These are phyloP conservation scores for Globisporangium polare DNA, from an alignment of 352 stramenopile genomes.

Conservation along the genomic window DNA sequence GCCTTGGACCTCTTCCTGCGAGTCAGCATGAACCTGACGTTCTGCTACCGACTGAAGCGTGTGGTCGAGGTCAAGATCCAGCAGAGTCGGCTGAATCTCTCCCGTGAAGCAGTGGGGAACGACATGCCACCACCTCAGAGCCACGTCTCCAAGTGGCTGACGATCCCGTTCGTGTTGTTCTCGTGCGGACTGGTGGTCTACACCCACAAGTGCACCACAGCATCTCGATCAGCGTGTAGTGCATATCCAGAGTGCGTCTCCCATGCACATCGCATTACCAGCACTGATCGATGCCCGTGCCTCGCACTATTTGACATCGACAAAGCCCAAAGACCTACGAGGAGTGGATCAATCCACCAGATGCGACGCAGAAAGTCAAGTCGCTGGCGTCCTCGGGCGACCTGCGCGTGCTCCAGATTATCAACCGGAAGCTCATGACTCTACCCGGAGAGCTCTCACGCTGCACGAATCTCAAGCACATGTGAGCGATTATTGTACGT, in stretches of 20 bases:
- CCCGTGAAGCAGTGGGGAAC: neutral
- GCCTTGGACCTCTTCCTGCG: slow-evolving; percentile 22
- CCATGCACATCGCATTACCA: slow-evolving; percentile 18
- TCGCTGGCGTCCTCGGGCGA: slow-evolving; percentile 22
- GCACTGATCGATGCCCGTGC: slow-evolving; percentile 21
- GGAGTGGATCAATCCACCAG: slow-evolving; percentile 25
- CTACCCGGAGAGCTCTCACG: slow-evolving; percentile 22
- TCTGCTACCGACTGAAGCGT: slow-evolving; percentile 29
- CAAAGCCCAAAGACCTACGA: slow-evolving; percentile 25
- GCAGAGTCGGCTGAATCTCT: neutral
- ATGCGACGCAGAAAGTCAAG: slow-evolving; percentile 21
- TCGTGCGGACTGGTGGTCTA: slow-evolving; percentile 8
- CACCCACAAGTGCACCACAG: slow-evolving; percentile 8
- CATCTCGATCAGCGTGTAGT: slow-evolving; percentile 11
- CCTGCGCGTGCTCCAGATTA: slow-evolving; percentile 28
- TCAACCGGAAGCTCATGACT: slow-evolving; percentile 22
- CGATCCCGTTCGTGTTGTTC: slow-evolving; percentile 15
- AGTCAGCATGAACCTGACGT: slow-evolving; percentile 30
- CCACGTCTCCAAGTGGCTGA: slow-evolving; percentile 4
- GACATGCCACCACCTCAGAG: neutral
- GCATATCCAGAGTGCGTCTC: slow-evolving; percentile 22
- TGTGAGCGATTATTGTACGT: slow-evolving; percentile 22
- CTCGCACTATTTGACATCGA: slow-evolving; percentile 30
- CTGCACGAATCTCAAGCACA: slow-evolving; percentile 28
- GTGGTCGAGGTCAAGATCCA: slow-evolving; percentile 21